Conservation (phyloP, 2,329 filamentous ascomycete genomes). For the Penicillium sp. region DNA sequence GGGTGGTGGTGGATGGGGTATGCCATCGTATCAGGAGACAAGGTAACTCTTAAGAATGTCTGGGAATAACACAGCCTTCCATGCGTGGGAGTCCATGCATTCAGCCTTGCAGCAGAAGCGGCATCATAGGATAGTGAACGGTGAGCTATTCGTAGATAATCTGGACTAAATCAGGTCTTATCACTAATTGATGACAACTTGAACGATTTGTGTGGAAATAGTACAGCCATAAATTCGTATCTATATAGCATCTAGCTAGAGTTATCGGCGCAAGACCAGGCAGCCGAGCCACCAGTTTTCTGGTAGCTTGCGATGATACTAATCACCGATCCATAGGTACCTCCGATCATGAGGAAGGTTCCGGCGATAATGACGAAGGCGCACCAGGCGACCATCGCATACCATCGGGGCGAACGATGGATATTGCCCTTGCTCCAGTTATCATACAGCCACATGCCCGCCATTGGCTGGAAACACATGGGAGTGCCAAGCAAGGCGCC, state of each 20-base stretch:
- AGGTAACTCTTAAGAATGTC: background rate
- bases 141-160: background rate
- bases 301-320: slow-evolving; percentile 45
- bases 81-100: slow-evolving; percentile 13
- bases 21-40: background rate
- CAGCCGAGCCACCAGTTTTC: slow-evolving; percentile 39
- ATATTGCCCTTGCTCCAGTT: slow-evolving; percentile 37
- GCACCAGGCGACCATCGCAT: slow-evolving; percentile 25
- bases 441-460: slow-evolving; percentile 51
- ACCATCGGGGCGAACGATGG: slow-evolving; percentile 21
- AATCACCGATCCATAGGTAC: slow-evolving; percentile 51
- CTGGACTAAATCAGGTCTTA: background rate
- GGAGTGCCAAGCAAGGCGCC: slow-evolving; percentile 30
- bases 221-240: background rate
- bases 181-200: no score
- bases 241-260: slow-evolving; percentile 26
- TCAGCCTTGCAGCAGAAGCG: slow-evolving; percentile 7
- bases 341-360: slow-evolving; percentile 49
- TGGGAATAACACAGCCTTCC: slow-evolving; percentile 5
- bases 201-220: background rate
- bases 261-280: slow-evolving; percentile 53
- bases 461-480: slow-evolving; percentile 37
- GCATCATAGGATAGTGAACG: slow-evolving; percentile 1
- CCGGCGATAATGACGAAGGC: slow-evolving; percentile 43
- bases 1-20: slow-evolving; percentile 19